phyloP scores from a whole-genome alignment of 2,329 filamentous ascomycete genomes.

The Incumbomyces delicatus region DNA sequence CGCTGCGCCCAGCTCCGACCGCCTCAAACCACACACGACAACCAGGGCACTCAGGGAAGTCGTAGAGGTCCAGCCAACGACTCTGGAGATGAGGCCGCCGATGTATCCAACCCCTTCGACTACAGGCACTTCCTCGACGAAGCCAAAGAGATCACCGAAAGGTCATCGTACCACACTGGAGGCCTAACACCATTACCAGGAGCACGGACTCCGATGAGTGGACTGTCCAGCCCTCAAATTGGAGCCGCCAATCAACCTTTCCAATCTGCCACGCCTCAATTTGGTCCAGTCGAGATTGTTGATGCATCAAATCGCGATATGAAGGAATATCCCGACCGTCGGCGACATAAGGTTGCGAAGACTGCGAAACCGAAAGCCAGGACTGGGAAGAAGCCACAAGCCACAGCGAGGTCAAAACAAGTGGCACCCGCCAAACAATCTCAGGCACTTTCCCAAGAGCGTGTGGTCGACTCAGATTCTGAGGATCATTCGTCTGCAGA shows the following conservation, averaged over 20 bases:
- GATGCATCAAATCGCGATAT: background rate
- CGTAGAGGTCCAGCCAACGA: constrained; percentile 17
- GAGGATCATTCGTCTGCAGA: constrained; percentile 1
- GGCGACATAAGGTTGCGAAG: background rate
- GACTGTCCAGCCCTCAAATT: constrained; percentile 28
- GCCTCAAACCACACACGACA: constrained; percentile 17
- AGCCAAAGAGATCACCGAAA: constrained; percentile 27
- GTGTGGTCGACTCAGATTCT: constrained; percentile 16
- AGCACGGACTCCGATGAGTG: constrained; percentile 23
- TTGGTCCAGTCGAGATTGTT: constrained; percentile 20
- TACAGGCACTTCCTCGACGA: constrained; percentile 41
- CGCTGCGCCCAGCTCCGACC: constrained; percentile 16
- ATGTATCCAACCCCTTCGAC: constrained; percentile 39
- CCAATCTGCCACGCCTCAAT: constrained; percentile 25
- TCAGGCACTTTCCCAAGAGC: constrained; percentile 10
- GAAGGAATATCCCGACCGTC: constrained; percentile 1
- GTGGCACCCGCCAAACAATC: background rate
- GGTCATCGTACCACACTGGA: constrained; percentile 13
- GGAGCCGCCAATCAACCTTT: constrained; percentile 23
- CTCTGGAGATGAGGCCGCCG: constrained; percentile 33
- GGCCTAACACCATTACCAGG: constrained; percentile 17
- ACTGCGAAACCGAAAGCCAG: constrained; percentile 13
- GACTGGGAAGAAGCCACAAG: constrained; percentile 11
- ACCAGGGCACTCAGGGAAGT: constrained; percentile 26
- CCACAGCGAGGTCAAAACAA: background rate